Conservation (phyloP, 129 eudicot species). For the Lactuca sativa region DNA sequence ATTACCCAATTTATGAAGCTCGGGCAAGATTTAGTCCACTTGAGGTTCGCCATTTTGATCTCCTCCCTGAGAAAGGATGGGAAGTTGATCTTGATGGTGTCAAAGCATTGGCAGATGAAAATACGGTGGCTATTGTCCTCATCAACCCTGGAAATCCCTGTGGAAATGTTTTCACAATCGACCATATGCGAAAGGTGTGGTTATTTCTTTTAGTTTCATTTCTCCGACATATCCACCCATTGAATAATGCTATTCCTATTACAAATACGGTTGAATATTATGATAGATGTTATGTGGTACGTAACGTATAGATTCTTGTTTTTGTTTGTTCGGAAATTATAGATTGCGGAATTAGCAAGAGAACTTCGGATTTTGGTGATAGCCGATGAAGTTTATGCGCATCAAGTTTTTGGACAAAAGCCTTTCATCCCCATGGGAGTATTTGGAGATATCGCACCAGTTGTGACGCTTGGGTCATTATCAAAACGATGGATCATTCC, state of each 20-base stretch:
- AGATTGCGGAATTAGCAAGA: constrained; percentile 53
- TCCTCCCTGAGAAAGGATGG: constrained; percentile 52
- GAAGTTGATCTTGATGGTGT: constrained; percentile 50
- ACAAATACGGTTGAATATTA: not conserved
- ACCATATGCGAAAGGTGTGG: constrained; percentile 39
- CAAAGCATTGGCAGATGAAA: constrained; percentile 41
- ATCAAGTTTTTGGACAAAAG: constrained; percentile 41
- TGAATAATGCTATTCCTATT: not conserved
- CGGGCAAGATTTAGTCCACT: constrained; percentile 32
- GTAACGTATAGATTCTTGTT: not conserved
- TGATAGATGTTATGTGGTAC: not conserved
- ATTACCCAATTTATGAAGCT: constrained; percentile 46
- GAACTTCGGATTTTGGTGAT: constrained; percentile 50
- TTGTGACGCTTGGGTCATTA: constrained; percentile 43
- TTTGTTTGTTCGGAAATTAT: not conserved
- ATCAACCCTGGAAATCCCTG: constrained; percentile 63
- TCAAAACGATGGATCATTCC: constrained; percentile 61
- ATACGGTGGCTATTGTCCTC: constrained; percentile 51
- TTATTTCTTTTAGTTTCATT: not conserved
- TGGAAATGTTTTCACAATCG: constrained; percentile 45
- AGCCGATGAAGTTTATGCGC: constrained; percentile 55
- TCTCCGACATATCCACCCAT: too few relatives aligned
- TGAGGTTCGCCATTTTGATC: constrained; percentile 47
- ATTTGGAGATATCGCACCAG: constrained; percentile 44
- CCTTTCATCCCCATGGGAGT: constrained; percentile 54